phyloP scores from a whole-genome alignment of 129 eudicot species.

The Chrysanthemum lavandulifolium region DNA sequence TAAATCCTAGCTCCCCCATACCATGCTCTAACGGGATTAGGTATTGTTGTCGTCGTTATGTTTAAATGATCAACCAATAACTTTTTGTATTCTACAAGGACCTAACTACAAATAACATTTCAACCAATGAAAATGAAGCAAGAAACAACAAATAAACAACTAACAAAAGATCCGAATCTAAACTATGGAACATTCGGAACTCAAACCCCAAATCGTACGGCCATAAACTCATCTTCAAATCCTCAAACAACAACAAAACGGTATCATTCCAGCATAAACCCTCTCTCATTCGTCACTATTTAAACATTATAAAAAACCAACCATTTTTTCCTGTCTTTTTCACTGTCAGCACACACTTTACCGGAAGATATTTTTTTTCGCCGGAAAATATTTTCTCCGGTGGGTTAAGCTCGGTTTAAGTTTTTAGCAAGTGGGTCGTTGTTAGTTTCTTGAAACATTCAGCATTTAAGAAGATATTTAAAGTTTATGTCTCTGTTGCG shows the following conservation, averaged over 20 bases:
- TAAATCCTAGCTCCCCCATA: no score
- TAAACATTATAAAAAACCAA: slow-evolving; percentile 21
- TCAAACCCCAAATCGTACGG: slow-evolving; percentile 42
- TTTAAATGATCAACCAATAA: no score
- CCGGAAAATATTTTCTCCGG: slow-evolving; percentile 24
- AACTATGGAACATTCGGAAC: slow-evolving; percentile 47
- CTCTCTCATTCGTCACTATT: neutral
- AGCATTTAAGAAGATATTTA: neutral
- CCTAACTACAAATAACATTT: no score
- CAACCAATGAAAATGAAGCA: neutral
- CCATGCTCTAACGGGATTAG: no score
- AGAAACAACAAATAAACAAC: neutral
- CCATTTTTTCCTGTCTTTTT: slow-evolving; percentile 12
- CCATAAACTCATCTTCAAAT: slow-evolving; percentile 14
- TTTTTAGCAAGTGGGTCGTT: slow-evolving; percentile 14
- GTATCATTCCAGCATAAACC: slow-evolving; percentile 35
- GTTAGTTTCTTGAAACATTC: slow-evolving; percentile 9
- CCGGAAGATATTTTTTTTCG: slow-evolving; percentile 6
- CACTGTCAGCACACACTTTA: slow-evolving; percentile 1
- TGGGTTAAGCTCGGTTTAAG: neutral
- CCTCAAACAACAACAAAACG: slow-evolving; percentile 10
- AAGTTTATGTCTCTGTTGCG: slow-evolving; percentile 31
- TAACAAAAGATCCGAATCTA: slow-evolving; percentile 60
- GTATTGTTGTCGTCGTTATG: no score
- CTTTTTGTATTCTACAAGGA: no score